Evolutionary conservation across 805 yeast genomes (phyloP), one percentile per base, ranked within the genome.

Genomic region (Blastobotrys robertii): DNA sequence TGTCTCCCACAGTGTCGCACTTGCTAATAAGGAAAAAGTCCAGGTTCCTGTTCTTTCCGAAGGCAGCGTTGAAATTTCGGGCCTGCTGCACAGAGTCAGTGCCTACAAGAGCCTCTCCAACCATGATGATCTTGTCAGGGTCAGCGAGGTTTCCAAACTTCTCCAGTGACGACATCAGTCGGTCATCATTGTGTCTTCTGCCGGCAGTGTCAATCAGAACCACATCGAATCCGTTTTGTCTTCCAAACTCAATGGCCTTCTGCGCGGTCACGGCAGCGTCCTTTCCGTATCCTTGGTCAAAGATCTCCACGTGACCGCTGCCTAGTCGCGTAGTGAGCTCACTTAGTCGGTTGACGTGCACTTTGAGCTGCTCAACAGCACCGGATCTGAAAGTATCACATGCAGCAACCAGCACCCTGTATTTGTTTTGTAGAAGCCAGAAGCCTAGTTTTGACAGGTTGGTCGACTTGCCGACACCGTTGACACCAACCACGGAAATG

Each of bases 381-480:
- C 98, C 98, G 1, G 96, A 85, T 63, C 98, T 74, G 66, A 90
- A 90, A 0, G 98, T 92, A 66, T 90, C 98, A 66, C 97, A 90
- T 0, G 98, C 98, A 15, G 95, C 94, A 54, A 90, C 83, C 41
- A 90, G 69, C 1, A 90, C 95, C 51, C 75, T 77, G 60, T 84
- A 72, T 57, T 90, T 79, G 62, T 92, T 90, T 57, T 92, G 97
- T 44, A 90, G 65, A 41, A 90, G 70, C 98, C 98, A 90, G 61
- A 84, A 90, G 2, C 96, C 97, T 41, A 90, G 66, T 62, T 90
- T 90, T 19, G 97, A 92, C 48, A 90, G 68, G 57, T 90, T 92
- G 2, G 98, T 90, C 0, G 97, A 90, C 62, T 90, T 90, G 10
- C 98, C 98, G 34, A 90, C 98, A 37, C 98, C 98, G 61, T 90